Percentiles rank a stretch among this genome's conserved stretches.
These are phyloP conservation scores for Chrysanthemum lavandulifolium DNA, from an alignment of 129 eudicot species.

Conservation along the genomic window DNA sequence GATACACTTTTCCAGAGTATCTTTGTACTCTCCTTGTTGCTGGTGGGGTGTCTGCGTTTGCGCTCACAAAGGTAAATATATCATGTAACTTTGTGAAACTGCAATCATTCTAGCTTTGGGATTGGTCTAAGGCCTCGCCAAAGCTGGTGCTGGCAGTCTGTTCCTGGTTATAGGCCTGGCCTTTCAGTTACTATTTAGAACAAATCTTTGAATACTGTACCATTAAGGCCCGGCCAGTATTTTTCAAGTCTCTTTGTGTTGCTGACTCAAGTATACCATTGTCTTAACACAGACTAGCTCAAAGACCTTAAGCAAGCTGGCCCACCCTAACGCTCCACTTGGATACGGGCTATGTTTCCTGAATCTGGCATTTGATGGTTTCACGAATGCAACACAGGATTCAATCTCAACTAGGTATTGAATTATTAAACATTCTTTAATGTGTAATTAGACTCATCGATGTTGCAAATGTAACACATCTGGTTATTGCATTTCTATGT, in stretches of 20 bases:
- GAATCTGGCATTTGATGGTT: constrained; percentile 96
- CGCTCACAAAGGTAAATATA: constrained; percentile 67
- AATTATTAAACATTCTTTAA: background rate
- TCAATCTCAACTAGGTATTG: constrained; percentile 81
- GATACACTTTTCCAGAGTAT: constrained; percentile 90
- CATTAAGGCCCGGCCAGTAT: background rate
- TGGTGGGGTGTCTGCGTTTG: constrained; percentile 93
- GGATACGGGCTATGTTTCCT: constrained; percentile 92
- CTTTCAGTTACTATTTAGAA: too few species aligned
- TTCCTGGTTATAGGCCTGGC: too few species aligned
- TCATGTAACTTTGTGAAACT: background rate
- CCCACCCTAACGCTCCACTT: constrained; percentile 92
- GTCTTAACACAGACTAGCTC: constrained; percentile 84
- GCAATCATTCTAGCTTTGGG: background rate
- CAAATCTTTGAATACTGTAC: too few species aligned
- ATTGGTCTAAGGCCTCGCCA: too few species aligned
- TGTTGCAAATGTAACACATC: constrained; percentile 7
- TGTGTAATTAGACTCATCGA: too few species aligned
- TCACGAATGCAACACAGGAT: constrained; percentile 98
- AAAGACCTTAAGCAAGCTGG: constrained; percentile 91
- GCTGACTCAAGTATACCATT: background rate
- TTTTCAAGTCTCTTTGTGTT: background rate
- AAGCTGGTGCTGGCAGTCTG: too few species aligned
- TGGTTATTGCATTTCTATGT: constrained; percentile 5
- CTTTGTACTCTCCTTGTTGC: constrained; percentile 90